A percentile compares a stretch with the other conserved stretches of the same genome.
phyloP scores from a whole-genome alignment of 2,329 filamentous ascomycete genomes.

The Calonectria honghensis region DNA sequence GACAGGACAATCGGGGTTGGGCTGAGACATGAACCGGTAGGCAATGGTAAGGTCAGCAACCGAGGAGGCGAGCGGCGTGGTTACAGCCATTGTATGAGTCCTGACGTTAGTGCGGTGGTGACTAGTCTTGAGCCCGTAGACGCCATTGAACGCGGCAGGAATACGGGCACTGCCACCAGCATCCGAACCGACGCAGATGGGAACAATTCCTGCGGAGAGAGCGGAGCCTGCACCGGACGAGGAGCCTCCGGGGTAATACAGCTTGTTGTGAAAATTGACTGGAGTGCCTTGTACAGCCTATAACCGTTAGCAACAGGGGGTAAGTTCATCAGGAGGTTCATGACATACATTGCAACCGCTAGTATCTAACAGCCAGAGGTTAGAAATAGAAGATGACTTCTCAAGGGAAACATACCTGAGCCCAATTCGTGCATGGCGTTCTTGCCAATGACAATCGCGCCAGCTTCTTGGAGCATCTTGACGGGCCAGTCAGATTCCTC shows the following conservation, averaged over 20 bases:
- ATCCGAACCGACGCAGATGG: conserved; percentile 85
- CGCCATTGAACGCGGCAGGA: conserved; percentile 83
- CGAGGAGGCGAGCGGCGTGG: conserved; percentile 84
- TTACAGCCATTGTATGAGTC: conserved; percentile 75
- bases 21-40: conserved; percentile 87
- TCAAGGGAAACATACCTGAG: conserved; percentile 70
- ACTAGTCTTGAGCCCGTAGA: conserved; percentile 87
- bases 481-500: conserved; percentile 82
- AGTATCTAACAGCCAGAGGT: conserved; percentile 72
- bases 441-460: conserved; percentile 85
- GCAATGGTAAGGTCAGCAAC: conserved; percentile 86
- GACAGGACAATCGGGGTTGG: conserved; percentile 77
- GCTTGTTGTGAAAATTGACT: conserved; percentile 83
- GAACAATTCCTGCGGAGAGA: conserved; percentile 81
- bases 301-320: conserved; percentile 59
- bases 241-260: conserved; percentile 88
- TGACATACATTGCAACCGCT: conserved; percentile 83
- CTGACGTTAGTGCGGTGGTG: conserved; percentile 80
- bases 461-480: conserved; percentile 81
- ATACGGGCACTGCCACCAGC: conserved; percentile 86
- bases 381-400: neutral
- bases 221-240: conserved; percentile 86
- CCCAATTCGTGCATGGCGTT: conserved; percentile 88
- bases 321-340: neutral
- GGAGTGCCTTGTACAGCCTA: conserved; percentile 82